Conservation (phyloP, 257 asterid species). For the Solanum corneliomulleri region DNA sequence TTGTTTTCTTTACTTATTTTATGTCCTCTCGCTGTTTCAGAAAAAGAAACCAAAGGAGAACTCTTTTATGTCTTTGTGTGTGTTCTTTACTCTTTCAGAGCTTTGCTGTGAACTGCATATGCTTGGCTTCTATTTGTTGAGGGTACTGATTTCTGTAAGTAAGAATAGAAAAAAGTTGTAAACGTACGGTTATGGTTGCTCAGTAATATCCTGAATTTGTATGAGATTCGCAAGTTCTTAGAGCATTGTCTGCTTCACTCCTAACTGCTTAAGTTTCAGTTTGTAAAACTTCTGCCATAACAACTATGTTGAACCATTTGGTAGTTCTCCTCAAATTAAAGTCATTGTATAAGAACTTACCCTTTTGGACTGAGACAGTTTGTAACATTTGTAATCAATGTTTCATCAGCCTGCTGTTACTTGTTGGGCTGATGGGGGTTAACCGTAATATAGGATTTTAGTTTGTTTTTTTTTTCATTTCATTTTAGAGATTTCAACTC, state of each 20-base stretch:
- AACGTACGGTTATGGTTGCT: neutral
- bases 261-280: neutral
- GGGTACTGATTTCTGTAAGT: neutral
- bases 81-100: neutral
- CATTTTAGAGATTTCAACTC: neutral
- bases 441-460: neutral
- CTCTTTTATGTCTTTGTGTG: neutral
- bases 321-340: neutral
- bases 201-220: neutral
- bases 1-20: neutral
- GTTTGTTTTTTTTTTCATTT: neutral
- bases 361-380: neutral
- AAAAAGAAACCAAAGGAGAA: neutral
- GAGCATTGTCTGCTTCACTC: neutral
- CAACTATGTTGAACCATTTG: neutral
- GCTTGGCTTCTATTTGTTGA: neutral
- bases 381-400: neutral
- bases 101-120: neutral
- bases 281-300: neutral
- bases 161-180: neutral
- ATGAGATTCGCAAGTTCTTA: neutral
- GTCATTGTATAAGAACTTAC: neutral
- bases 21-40: neutral
- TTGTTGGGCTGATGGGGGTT: neutral
- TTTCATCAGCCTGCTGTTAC: neutral